Evolutionary conservation across 1,284 basidiomycete species (phyloP).

Genomic region (Irpex sp.): DNA sequence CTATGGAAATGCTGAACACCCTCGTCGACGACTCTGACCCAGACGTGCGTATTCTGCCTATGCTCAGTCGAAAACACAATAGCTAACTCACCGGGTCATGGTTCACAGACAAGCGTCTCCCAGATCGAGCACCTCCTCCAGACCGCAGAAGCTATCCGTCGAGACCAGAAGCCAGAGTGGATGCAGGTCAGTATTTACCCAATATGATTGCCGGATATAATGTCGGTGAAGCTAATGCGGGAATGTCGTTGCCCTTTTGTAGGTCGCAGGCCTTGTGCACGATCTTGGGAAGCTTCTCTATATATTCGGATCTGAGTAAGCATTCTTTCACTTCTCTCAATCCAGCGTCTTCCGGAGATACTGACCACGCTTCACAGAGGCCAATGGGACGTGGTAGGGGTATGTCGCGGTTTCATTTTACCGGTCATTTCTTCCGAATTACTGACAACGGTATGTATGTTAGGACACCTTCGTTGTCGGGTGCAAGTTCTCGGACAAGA

Average conservation of each 20-base stretch:
- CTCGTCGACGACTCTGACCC: conserved; percentile 89
- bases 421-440: background rate
- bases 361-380: conserved; percentile 39
- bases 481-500: conserved; percentile 80
- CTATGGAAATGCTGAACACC: conserved; percentile 87
- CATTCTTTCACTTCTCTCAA: conserved; percentile 6
- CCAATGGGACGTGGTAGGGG: conserved; percentile 91
- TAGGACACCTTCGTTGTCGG: conserved; percentile 89
- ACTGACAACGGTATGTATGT: background rate
- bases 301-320: conserved; percentile 71
- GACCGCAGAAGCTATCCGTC: conserved; percentile 87
- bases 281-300: conserved; percentile 85
- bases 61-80: background rate
- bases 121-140: conserved; percentile 92
- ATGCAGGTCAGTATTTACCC: conserved; percentile 56
- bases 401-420: conserved; percentile 32
- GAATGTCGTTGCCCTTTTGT: background rate
- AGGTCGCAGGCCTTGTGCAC: conserved; percentile 81
- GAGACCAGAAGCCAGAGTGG: conserved; percentile 87
- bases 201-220: background rate
- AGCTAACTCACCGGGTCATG: background rate
- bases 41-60: conserved; percentile 47
- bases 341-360: background rate
- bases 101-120: conserved; percentile 61
- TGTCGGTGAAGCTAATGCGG: background rate